Base-by-base conservation (phyloP, 345 rosid species). In the Gossypium ekmanianum region DNA sequence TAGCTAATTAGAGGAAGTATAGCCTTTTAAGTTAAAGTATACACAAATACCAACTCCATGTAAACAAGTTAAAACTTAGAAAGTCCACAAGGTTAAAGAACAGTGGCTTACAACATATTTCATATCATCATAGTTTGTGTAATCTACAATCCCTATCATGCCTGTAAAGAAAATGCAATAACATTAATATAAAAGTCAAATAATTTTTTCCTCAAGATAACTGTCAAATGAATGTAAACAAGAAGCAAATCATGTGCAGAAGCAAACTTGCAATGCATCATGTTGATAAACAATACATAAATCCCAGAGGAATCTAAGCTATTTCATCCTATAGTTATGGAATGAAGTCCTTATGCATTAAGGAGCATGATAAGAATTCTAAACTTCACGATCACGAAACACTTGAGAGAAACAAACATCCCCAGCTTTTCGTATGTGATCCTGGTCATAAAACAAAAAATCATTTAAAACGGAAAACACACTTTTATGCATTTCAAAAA, bases 361-460 rank as follows among this genome's bases (percentile, higher is more conserved):
- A 34, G 50, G 3, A 58, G 34, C 2, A 18, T 34, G 9, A 22
- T 7, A 39, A 24, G 8, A 16, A 47, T 57, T 45, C 41, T 59
- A 11, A 95, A 98, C 98, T 74, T 88, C 90, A 47, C 91, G 94
- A 63, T 91, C 93, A 22, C 90, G 93, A 70, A 89, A 95, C 18
- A 95, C 98, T 83, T 93, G 91, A 78, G 99, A 91, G 71, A 95
- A 95, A 78, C 97, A 90, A 68, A 93, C 99, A 86, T 93, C 99
- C 75, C 99, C 99, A 81, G 98, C 99, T 75, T 81, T 82, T 54
- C 99, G 94, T 98, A 95, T 95, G 84, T 95, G 99, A 82, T 95
- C 99, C 99, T 91, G 80, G 75, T 56, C 74, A 64, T 55, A 54
- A 18, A 74, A 9, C 66, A 22, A 68, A 41, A 20, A 5, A 44